Evolutionary conservation across 2,329 filamentous ascomycete species (phyloP), one percentile per base, ranked within the genome.

Genomic region (Thelonectria rubi): DNA sequence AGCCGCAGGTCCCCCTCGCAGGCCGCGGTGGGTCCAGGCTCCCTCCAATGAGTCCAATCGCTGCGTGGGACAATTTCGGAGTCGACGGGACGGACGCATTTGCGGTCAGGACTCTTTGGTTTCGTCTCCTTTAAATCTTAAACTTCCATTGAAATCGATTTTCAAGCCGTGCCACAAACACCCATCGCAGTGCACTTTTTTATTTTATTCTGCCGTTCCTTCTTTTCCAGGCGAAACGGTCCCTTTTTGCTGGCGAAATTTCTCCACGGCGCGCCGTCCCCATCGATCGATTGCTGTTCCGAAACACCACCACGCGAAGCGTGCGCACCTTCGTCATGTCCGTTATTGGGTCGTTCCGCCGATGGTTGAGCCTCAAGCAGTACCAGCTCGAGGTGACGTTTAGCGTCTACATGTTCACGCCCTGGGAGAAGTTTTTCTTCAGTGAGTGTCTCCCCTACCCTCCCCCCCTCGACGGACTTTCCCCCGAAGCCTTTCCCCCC

Each of bases 321-420:
- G 8, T 15, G 2, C 37, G 26, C 14, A 42, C 43, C 32, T 12
- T 30, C 20, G 74, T 64, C 57, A 74, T 78, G 74, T 79, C 78
- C 48, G 67, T 69, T 49, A 71, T 84, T 69, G 79, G 82, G 66
- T 76, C 79, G 47, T 84, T 96, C 72, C 86, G 92, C 67, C 89
- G 90, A 77, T 97, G 94, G 93, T 84, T 98, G 69, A 89, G 93
- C 79, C 87, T 94, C 78, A 99, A 99, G 85, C 89, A 94, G 77
- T 97, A 98, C 83, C 95, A 98, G 83, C 93, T 98, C 76, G 95
- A 99, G 81, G 94, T 98, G 77, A 97, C 94, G 12, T 95, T 96
- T 79, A 91, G 91, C 63, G 86, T 98, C 24, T 98, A 99, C 84
- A 98, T 99, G 91, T 90, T 97, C 72, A 97, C 94, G 39, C 91